A percentile compares a stretch with the other conserved stretches of the same genome.
Conservation (phyloP, 148 eudicot genomes). For the Gaultheria prostrata region DNA sequence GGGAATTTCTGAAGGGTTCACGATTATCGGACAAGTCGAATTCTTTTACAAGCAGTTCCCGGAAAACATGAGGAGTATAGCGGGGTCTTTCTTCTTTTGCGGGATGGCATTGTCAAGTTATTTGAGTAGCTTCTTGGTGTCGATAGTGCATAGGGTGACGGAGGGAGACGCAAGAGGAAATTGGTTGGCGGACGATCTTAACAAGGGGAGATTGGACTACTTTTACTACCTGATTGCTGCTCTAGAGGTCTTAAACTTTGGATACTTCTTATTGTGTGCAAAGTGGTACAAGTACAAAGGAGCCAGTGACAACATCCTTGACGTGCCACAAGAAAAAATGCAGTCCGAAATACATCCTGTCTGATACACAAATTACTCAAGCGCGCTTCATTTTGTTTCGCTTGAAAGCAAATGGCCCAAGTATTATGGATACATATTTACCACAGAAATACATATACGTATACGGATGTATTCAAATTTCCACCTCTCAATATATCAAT, state of each 20-base stretch:
- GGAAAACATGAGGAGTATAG: conserved; percentile 55
- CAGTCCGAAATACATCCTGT: conserved; percentile 27
- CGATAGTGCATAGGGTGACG: conserved; percentile 34
- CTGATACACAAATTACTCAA: conserved; percentile 15
- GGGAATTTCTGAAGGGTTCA: conserved; percentile 44
- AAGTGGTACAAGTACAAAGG: conserved; percentile 72
- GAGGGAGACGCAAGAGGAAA: conserved; percentile 8
- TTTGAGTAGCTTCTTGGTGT: conserved; percentile 47
- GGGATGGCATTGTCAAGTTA: conserved; percentile 56
- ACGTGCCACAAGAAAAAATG: conserved; percentile 16
- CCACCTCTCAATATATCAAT: too few species aligned
- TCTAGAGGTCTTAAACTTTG: conserved; percentile 39
- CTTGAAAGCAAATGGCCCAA: not conserved
- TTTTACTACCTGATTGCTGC: conserved; percentile 55
- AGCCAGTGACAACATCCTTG: not conserved
- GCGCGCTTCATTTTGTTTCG: not conserved
- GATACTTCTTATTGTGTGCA: conserved; percentile 49
- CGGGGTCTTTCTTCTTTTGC: conserved; percentile 51
- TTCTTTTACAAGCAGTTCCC: conserved; percentile 52
- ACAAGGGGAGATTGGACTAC: conserved; percentile 53
- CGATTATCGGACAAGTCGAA: conserved; percentile 32
- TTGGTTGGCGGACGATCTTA: conserved; percentile 57
- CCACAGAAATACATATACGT: not conserved
- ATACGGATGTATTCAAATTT: too few species aligned
- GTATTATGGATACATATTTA: not conserved